Base-by-base conservation (phyloP, 1,284 basidiomycete species). In the Moesziomyces antarcticus region DNA sequence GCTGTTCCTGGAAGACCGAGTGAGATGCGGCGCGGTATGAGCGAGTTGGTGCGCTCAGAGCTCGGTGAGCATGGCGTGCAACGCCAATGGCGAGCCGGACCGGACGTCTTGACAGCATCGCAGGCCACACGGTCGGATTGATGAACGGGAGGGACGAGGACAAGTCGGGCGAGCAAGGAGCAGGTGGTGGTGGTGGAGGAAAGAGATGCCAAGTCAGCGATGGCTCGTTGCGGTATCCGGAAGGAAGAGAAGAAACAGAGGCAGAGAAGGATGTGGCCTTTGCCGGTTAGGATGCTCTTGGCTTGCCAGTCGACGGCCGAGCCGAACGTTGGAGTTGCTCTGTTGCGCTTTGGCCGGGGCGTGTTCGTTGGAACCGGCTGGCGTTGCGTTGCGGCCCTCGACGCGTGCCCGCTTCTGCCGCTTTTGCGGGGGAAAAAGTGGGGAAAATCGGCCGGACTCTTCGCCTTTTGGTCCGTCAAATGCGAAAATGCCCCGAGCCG, bases 1-100 rank as follows among this genome's bases (percentile, higher is more conserved):
- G 54, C 53, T 69, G 72, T 6, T 70, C 51, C 44, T 74, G 62
- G 33, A 69, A 69, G 37, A 57, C 41, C 16, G 72, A 74, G 22
- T 69, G 66, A 22, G 62, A 45, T 8, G 64, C 42, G 25, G 70
- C 58, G 10, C 59, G 69, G 25, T 72, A 72, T 5, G 40, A 45
- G 27, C 68, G 56, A 3, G 37, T 40, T 5, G 50, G 48, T 0
- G 44, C 45, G 27, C 7, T 56, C 3, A 54, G 27, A 18, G 41
- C 25, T 16, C 42, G 46, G 37, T 25, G 22, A 8, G 51, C 51
- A 25, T 59, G 55, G 21, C 52, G 59, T 13, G 47, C 7, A 47
- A 49, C 52, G 56, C 66, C 45, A 7, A 52, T 40, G 22, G 56
- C 51, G 49, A 69, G 40, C 24, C 35, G 37, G 1, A 37, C 30